Conservation (phyloP, 345 rosid species). For the Erodium maritimum region DNA sequence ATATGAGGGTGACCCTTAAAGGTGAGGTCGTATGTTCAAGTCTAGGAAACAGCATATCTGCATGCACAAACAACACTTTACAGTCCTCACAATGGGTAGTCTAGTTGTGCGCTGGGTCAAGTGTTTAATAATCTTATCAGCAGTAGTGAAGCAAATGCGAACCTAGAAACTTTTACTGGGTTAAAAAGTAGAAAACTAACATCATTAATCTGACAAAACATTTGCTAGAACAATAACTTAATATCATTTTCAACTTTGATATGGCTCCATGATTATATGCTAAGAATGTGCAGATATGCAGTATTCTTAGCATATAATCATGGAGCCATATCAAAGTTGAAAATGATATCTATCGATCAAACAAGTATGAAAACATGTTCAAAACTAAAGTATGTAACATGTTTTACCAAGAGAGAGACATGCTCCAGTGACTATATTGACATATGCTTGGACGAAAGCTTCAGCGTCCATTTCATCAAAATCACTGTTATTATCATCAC, state of each 20-base stretch:
- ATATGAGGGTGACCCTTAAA: background rate
- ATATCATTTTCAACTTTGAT: background rate
- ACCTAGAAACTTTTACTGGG: background rate
- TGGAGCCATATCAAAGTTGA: background rate
- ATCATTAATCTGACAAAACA: background rate
- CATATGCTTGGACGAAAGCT: constrained; percentile 78
- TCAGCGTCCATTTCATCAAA: constrained; percentile 68
- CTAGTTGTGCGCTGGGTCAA: background rate
- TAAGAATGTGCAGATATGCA: background rate
- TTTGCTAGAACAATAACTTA: background rate
- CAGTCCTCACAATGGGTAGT: background rate
- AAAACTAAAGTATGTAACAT: constrained; percentile 8
- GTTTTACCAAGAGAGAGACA: constrained; percentile 80
- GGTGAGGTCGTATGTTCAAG: background rate
- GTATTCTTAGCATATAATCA: background rate
- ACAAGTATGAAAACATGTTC: background rate
- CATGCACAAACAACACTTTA: background rate
- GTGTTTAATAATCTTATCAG: background rate
- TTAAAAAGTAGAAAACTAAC: background rate
- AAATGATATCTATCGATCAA: background rate
- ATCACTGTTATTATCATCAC: constrained; percentile 49
- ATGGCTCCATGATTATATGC: background rate
- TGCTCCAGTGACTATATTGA: constrained; percentile 85
- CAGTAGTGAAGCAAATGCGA: background rate
- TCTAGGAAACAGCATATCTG: too few relatives aligned